Percentiles rank a stretch among this genome's conserved stretches.
These are phyloP conservation scores for Rubroboletus satanas DNA, from an alignment of 768 basidiomycete genomes.

Conservation along the genomic window DNA sequence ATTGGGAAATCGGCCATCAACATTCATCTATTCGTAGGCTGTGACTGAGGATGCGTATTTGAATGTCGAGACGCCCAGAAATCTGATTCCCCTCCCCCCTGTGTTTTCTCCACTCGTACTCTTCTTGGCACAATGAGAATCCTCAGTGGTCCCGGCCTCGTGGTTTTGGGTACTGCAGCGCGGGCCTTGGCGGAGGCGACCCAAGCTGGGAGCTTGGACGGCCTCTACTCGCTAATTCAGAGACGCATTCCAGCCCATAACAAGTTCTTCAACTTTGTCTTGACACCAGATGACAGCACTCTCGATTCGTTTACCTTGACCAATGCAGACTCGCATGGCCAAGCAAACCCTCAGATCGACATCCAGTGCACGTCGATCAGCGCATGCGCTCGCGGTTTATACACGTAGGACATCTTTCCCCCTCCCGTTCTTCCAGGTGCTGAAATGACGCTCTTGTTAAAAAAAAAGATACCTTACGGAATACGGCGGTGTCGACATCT, in stretches of 20 bases:
- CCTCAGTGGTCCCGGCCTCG: background rate
- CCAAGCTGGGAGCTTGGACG: conserved; percentile 15
- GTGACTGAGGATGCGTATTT: too few species aligned
- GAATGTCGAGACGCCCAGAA: background rate
- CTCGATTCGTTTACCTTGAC: conserved; percentile 34
- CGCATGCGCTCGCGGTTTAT: conserved; percentile 37
- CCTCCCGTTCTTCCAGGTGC: background rate
- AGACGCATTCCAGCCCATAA: conserved; percentile 35
- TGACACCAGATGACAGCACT: conserved; percentile 18
- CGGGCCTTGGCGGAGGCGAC: background rate
- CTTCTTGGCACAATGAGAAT: background rate
- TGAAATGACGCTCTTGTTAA: background rate
- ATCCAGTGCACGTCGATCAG: conserved; percentile 35
- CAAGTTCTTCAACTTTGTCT: conserved; percentile 30
- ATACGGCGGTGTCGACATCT: conserved; percentile 38
- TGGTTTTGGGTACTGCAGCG: background rate
- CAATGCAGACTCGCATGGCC: conserved; percentile 15
- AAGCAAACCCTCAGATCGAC: conserved; percentile 17
- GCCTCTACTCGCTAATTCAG: conserved; percentile 33
- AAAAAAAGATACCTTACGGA: conserved; percentile 34
- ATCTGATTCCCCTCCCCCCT: background rate
- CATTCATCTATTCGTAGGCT: too few species aligned
- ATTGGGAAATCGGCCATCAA: too few species aligned
- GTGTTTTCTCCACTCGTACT: background rate
- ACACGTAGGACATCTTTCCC: conserved; percentile 29